Conservation (phyloP, 2,329 filamentous ascomycete genomes). For the Penicillium verrucosum region DNA sequence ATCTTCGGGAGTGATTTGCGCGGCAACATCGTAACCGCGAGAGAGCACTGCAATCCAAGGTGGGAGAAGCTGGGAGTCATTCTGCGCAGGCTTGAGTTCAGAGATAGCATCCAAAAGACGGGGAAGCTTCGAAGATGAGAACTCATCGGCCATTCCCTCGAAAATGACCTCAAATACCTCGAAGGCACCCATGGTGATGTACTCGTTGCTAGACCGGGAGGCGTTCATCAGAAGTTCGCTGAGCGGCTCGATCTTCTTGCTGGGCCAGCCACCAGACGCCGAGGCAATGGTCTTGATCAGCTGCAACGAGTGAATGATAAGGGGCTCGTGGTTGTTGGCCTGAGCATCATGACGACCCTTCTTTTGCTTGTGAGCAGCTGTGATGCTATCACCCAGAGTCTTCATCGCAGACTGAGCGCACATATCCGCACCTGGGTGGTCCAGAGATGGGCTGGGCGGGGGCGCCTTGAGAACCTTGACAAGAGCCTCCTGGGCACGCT, state of each 20-base stretch:
- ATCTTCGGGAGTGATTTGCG: constrained; percentile 82
- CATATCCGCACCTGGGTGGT: constrained; percentile 94
- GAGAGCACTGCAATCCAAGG: constrained; percentile 97
- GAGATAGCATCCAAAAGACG: constrained; percentile 86
- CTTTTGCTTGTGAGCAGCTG: constrained; percentile 65
- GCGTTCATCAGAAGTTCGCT: constrained; percentile 88
- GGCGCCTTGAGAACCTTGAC: constrained; percentile 77
- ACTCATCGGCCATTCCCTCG: constrained; percentile 80
- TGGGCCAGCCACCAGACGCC: constrained; percentile 91
- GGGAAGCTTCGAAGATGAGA: constrained; percentile 84
- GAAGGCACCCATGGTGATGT: constrained; percentile 92
- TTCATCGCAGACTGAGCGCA: constrained; percentile 87
- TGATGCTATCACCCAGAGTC: constrained; percentile 69
- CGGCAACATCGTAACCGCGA: constrained; percentile 87
- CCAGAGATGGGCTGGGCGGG: constrained; percentile 84
- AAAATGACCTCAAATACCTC: constrained; percentile 98
- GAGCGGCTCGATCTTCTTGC: constrained; percentile 86
- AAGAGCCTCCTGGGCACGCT: constrained; percentile 86
- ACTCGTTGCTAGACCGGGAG: constrained; percentile 86
- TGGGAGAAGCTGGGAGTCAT: constrained; percentile 89
- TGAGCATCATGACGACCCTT: constrained; percentile 47
- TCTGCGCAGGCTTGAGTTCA: constrained; percentile 84
- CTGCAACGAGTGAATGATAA: constrained; percentile 86
- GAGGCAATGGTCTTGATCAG: constrained; percentile 84
- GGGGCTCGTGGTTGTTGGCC: constrained; percentile 67